Evolutionary conservation across 805 yeast genomes (phyloP), one percentile per base, ranked within the genome.

Genomic region (Ogataea methylovora): DNA sequence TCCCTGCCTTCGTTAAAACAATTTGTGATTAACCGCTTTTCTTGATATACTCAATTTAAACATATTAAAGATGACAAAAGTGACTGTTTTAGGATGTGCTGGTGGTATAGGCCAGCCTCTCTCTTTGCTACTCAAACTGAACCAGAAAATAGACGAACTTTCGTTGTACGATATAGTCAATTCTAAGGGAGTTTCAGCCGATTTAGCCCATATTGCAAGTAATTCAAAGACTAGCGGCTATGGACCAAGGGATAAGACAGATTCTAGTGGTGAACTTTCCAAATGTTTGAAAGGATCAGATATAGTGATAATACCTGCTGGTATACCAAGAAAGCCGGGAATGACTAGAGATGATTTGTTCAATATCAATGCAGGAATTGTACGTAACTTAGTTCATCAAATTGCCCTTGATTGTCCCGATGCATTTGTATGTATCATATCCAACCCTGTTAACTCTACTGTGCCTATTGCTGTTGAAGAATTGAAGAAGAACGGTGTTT

Each of bases 41-140:
- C n/a, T n/a, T n/a, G n/a, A n/a, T n/a, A n/a, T n/a, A n/a, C n/a
- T n/a, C n/a, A n/a, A n/a, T n/a, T n/a, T 14, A 25, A 25, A 25
- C 27, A 5, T 13, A 4, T 13, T 16, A 15, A 27, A 28, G n/a
- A 50, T 50, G 55, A 48, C 47, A 17, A 86, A 85, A 68, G 94
- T 84, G 35, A 73, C 94, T 41, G 87, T 85, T 39, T 69, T 79
- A 33, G 95, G 95, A 45, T 95, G 95, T 39, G 85, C 88, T 33
- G 94, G 94, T 49, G 95, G 96, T 41, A 86, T 86, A 54, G 96
- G 96, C 36, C 95, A 87, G 68, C 94, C 95, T 28, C 69, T 86
- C 41, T 84, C 95, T 11, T 73, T 87, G 36, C 69, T 86, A 43
- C 67, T 86, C 48, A 86, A 86, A 61, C 65, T 85, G 40, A 74